Evolutionary conservation across 441 rosid genomes (phyloP), one percentile per base, ranked within the genome.

Genomic region (Mallotus japonicus): DNA sequence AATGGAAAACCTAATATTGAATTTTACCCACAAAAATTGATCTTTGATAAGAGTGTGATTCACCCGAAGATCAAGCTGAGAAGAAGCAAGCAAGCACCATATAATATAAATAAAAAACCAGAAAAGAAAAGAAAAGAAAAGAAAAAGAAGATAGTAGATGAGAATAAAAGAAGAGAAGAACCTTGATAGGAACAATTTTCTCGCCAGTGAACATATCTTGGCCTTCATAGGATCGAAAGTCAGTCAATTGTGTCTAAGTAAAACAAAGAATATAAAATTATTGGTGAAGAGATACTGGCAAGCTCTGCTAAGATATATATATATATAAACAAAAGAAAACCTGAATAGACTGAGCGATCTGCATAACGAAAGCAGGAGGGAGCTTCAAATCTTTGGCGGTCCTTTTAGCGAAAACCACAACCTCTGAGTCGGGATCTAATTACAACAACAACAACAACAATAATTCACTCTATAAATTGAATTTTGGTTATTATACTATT

Each of bases 171-270:
- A 47, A 54, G 56, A 55, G 11, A 62, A 2, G 64, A 91, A 24
- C 98, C 99, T 94, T 94, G 71, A 94, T 89, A 7, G 97, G 97
- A 71, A 94, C 89, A 77, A 94, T 85, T 79, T 91, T 92, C 85
- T 90, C 99, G 67, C 95, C 97, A 32, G 91, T 78, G 70, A 81
- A 86, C 97, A 94, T 90, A 57, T 94, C 99, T 77, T 92, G 97
- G 24, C 99, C 97, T 82, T 94, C 94, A 68, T 87, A 90, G 37
- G 97, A 84, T 22, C 92, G 87, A 72, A 94, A 94, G 51, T 89
- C 97, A 1, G 88, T 65, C 81, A 92, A 86, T 80, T 92, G 97
- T 55, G 91, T 81, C 97, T 94, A 79, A 54, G 60, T 59, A 71
- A 76, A 55, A 24, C 28, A 61, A 42, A 14, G 1, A 40, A 28